These are phyloP conservation scores for Suillus occidentalis DNA, from an alignment of 768 basidiomycete genomes.

Conservation along the genomic window DNA sequence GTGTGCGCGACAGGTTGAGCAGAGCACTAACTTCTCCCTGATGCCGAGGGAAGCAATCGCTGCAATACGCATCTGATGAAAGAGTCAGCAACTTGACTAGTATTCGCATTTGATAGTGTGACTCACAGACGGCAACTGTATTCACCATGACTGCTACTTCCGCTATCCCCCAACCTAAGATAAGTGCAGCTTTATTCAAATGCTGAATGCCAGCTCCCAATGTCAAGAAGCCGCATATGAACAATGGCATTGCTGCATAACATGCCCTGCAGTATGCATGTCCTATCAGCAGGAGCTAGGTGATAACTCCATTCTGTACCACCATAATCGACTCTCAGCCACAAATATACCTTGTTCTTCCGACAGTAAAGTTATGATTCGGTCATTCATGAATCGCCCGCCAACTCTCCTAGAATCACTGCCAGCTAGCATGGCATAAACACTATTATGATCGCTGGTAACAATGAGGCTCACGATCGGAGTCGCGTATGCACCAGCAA, in stretches of 20 bases:
- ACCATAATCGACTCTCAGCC: conserved; percentile 49
- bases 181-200: conserved; percentile 27
- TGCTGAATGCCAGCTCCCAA: conserved; percentile 40
- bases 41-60: conserved; percentile 37
- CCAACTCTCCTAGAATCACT: conserved; percentile 50
- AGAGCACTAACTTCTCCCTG: conserved; percentile 42
- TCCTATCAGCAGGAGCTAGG: neutral
- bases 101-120: neutral
- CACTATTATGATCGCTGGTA: neutral
- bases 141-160: conserved; percentile 37
- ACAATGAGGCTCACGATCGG: conserved; percentile 36
- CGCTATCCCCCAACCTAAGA: conserved; percentile 48
- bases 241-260: conserved; percentile 42
- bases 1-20: conserved; percentile 40
- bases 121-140: conserved; percentile 41
- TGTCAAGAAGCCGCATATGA: conserved; percentile 41
- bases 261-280: conserved; percentile 28
- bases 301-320: conserved; percentile 11
- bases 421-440: conserved; percentile 37
- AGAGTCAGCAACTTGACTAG: neutral
- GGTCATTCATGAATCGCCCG: conserved; percentile 53
- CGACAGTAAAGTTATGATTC: conserved; percentile 45
- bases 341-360: conserved; percentile 49
- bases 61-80: conserved; percentile 37
- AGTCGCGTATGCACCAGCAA: conserved; percentile 45